phyloP scores from a whole-genome alignment of 352 stramenopile species.

The Phytophthora podocarpi region DNA sequence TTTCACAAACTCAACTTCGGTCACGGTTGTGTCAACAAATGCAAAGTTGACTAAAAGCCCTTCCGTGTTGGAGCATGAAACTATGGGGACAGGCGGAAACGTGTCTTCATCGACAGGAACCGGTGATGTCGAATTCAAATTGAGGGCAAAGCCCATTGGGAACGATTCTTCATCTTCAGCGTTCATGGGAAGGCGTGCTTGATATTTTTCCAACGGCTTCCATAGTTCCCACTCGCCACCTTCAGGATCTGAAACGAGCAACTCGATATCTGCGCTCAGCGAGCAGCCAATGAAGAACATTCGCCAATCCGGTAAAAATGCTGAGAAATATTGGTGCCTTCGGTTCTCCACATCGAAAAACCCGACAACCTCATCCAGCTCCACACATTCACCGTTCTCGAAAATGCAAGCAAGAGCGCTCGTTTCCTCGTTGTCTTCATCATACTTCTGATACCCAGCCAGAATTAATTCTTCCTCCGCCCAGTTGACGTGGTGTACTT shows the following conservation, averaged over 20 bases:
- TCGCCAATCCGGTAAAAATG: slow-evolving; percentile 69
- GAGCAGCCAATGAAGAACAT: slow-evolving; percentile 87
- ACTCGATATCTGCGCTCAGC: slow-evolving; percentile 78
- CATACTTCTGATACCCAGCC: slow-evolving; percentile 60
- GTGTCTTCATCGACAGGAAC: slow-evolving; percentile 58
- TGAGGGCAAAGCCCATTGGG: slow-evolving; percentile 57
- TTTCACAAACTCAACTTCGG: slow-evolving; percentile 53
- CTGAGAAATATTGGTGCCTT: slow-evolving; percentile 69
- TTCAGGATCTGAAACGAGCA: slow-evolving; percentile 70
- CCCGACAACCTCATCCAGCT: slow-evolving; percentile 68
- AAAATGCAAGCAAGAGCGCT: slow-evolving; percentile 61
- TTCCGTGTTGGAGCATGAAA: slow-evolving; percentile 64
- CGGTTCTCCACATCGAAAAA: slow-evolving; percentile 64
- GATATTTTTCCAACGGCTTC: slow-evolving; percentile 79
- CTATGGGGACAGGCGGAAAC: slow-evolving; percentile 55
- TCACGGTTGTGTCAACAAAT: slow-evolving; percentile 68
- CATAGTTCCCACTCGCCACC: slow-evolving; percentile 66
- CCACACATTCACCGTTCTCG: slow-evolving; percentile 49
- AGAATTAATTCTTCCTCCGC: slow-evolving; percentile 70
- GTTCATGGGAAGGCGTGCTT: slow-evolving; percentile 77
- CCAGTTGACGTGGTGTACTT: slow-evolving; percentile 77
- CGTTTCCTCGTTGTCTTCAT: slow-evolving; percentile 59
- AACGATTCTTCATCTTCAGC: slow-evolving; percentile 71
- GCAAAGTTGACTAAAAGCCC: slow-evolving; percentile 70
- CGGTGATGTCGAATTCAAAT: slow-evolving; percentile 56